Conservation (phyloP, 192 early-diverging fungal species). For the Backusella australiensis region DNA sequence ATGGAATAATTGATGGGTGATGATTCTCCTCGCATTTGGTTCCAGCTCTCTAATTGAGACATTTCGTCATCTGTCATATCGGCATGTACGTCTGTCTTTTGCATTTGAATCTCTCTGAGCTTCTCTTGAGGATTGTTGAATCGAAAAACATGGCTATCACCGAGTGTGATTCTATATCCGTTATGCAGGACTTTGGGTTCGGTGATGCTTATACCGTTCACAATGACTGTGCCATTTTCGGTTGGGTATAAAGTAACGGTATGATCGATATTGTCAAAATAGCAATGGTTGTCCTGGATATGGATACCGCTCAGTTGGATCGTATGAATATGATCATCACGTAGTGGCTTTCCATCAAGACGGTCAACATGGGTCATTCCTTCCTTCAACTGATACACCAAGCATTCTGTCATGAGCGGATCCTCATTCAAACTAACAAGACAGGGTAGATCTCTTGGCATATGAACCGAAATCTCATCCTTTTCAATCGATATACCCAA, state of each 20-base stretch:
- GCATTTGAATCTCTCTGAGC: not conserved
- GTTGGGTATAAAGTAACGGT: constrained; percentile 61
- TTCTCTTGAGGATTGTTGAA: constrained; percentile 80
- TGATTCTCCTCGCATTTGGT: not conserved
- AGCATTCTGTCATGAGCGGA: constrained; percentile 84
- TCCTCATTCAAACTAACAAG: constrained; percentile 90
- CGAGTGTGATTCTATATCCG: constrained; percentile 78
- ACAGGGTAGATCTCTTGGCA: constrained; percentile 78
- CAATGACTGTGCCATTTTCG: constrained; percentile 59
- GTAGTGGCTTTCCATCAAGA: constrained; percentile 26
- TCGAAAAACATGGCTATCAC: constrained; percentile 78
- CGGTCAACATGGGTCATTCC: constrained; percentile 72
- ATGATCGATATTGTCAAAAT: constrained; percentile 66
- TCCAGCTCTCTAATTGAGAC: not conserved
- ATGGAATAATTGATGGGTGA: constrained; percentile 28
- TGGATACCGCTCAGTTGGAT: constrained; percentile 60
- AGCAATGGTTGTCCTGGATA: constrained; percentile 66
- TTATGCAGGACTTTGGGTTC: constrained; percentile 57
- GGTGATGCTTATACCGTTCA: constrained; percentile 72
- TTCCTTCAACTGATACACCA: constrained; percentile 80
- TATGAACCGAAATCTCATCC: constrained; percentile 67
- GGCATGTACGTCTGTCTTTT: not conserved
- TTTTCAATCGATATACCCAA: constrained; percentile 76
- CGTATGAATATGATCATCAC: not conserved
- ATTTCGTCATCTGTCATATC: not conserved